Evolutionary conservation across 2,329 filamentous ascomycete species (phyloP).

Genomic region (Fusarium caatingaense): DNA sequence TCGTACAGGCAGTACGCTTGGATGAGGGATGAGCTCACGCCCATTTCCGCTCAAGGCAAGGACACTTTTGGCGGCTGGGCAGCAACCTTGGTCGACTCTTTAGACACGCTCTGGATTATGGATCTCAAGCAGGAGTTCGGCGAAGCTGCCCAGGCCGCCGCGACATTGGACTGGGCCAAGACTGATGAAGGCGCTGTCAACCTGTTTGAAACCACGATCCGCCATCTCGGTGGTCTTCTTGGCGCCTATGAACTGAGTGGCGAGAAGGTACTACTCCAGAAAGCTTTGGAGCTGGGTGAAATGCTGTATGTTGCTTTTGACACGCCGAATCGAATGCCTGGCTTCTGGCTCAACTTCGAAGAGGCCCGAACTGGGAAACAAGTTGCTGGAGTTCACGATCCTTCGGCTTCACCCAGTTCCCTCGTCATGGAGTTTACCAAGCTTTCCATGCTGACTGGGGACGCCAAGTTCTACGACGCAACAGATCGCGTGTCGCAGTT

Average conservation of each 20-base stretch:
- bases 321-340: slow-evolving; percentile 64
- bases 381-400: slow-evolving; percentile 61
- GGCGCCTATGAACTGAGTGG: slow-evolving; percentile 63
- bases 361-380: slow-evolving; percentile 58
- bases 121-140: slow-evolving; percentile 64
- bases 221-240: slow-evolving; percentile 64
- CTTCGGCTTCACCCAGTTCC: slow-evolving; percentile 67
- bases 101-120: slow-evolving; percentile 75
- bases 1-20: slow-evolving; percentile 67
- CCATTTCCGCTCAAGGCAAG: slow-evolving; percentile 60
- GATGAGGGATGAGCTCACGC: slow-evolving; percentile 64
- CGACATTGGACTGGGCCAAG: slow-evolving; percentile 63
- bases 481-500: slow-evolving; percentile 78
- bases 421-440: slow-evolving; percentile 80
- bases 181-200: slow-evolving; percentile 58
- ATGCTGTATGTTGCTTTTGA: slow-evolving; percentile 67
- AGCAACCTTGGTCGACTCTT: slow-evolving; percentile 69
- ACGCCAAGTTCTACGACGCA: slow-evolving; percentile 81
- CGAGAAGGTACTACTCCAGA: slow-evolving; percentile 52
- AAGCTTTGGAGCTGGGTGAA: slow-evolving; percentile 52
- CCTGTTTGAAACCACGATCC: slow-evolving; percentile 67
- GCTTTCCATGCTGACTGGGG: slow-evolving; percentile 77
- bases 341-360: slow-evolving; percentile 59
- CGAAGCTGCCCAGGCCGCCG: slow-evolving; percentile 62
- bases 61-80: slow-evolving; percentile 67